Evolutionary conservation across 768 basidiomycete species (phyloP).

Genomic region (Naganishia vishniacii): DNA sequence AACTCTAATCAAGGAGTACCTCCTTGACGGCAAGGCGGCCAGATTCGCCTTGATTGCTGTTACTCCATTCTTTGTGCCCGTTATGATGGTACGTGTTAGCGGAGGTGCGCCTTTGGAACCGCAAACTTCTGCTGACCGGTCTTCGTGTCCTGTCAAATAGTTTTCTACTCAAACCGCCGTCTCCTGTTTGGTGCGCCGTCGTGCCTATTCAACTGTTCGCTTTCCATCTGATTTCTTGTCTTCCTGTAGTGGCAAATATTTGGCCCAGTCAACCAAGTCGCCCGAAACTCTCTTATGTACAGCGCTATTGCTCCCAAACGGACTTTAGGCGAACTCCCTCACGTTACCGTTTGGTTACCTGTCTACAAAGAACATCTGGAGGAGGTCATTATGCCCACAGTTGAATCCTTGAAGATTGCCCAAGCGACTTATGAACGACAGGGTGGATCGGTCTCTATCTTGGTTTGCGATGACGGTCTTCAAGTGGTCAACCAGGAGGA

Average conservation of each 20-base stretch:
- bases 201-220: constrained; percentile 59
- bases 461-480: constrained; percentile 78
- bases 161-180: constrained; percentile 27
- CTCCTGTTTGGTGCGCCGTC: constrained; percentile 49
- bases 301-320: constrained; percentile 42
- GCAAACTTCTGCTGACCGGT: constrained; percentile 9
- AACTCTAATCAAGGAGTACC: constrained; percentile 62
- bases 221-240: constrained; percentile 43
- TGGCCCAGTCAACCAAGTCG: constrained; percentile 46
- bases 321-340: constrained; percentile 37
- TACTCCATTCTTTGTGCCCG: constrained; percentile 54
- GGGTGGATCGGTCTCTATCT: constrained; percentile 71
- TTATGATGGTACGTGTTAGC: constrained; percentile 49
- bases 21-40: constrained; percentile 59
- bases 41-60: constrained; percentile 66
- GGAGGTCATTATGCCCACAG: constrained; percentile 54
- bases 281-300: constrained; percentile 45
- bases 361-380: constrained; percentile 67
- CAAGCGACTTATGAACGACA: constrained; percentile 88
- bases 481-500: constrained; percentile 63
- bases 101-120: constrained; percentile 64
- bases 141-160: neutral
- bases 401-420: constrained; percentile 72
- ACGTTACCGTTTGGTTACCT: constrained; percentile 62
- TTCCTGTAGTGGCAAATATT: constrained; percentile 46